These are phyloP conservation scores for Trypanosoma grayi DNA, from an alignment of 208 protist genomes.

Conservation along the genomic window DNA sequence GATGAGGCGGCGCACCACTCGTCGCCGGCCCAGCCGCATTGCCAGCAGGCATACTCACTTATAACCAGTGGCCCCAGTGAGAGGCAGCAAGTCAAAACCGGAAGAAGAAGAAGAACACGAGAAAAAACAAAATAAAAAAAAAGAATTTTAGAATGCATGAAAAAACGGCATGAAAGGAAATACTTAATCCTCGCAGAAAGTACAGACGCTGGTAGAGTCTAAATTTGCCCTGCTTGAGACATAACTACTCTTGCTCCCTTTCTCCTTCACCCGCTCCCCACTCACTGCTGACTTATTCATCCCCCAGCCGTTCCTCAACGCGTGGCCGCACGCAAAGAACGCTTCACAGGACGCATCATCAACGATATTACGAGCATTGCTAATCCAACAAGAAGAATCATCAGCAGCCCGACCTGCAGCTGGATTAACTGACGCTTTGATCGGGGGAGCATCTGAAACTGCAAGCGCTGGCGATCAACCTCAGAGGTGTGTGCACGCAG, in stretches of 20 bases:
- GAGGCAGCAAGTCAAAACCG: not conserved
- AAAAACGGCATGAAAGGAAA: not conserved
- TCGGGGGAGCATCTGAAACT: constrained; percentile 84
- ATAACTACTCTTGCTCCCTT: too few species aligned
- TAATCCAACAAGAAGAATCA: constrained; percentile 38
- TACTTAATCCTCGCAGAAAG: too few species aligned
- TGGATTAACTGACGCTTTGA: constrained; percentile 60
- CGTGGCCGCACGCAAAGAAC: constrained; percentile 60
- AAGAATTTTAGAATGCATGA: not conserved
- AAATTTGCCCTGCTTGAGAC: not conserved
- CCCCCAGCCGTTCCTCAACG: constrained; percentile 23
- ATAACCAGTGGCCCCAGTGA: not conserved
- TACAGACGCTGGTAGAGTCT: too few species aligned
- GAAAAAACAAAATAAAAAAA: not conserved
- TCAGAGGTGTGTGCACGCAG: constrained; percentile 70
- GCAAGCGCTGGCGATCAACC: constrained; percentile 66
- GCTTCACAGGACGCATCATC: constrained; percentile 66
- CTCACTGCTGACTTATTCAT: not conserved
- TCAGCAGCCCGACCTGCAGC: constrained; percentile 56
- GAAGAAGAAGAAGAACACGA: not conserved
- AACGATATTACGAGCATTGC: constrained; percentile 52
- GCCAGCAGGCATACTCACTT: too few species aligned
- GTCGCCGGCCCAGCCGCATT: too few species aligned
- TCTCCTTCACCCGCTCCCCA: not conserved
- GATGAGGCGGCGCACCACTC: too few species aligned